These are phyloP conservation scores for Lactarius deliciosus DNA, from an alignment of 768 basidiomycete species.

Conservation along the genomic window DNA sequence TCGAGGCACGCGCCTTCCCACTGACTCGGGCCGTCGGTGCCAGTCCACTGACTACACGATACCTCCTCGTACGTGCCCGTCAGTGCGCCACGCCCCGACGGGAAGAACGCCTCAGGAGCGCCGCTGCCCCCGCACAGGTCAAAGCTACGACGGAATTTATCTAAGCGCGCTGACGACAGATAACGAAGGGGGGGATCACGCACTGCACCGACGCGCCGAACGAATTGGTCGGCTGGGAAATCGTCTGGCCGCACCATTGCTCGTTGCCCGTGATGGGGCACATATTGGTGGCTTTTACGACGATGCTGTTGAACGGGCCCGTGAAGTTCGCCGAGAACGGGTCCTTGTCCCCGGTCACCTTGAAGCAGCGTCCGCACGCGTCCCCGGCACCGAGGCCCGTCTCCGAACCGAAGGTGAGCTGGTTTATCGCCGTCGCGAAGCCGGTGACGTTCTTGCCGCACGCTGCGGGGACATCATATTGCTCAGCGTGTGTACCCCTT, in stretches of 20 bases:
- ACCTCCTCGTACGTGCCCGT: constrained; percentile 55
- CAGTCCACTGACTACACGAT: constrained; percentile 56
- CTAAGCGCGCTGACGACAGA: neutral
- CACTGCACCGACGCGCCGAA: constrained; percentile 51
- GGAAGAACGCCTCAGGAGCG: constrained; percentile 51
- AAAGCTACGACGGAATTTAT: neutral
- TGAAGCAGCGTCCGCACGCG: constrained; percentile 63
- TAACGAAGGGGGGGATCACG: constrained; percentile 27
- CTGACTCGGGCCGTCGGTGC: constrained; percentile 46
- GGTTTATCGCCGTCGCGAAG: constrained; percentile 56
- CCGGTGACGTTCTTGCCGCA: constrained; percentile 53
- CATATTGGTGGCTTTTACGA: constrained; percentile 50
- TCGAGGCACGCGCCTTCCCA: constrained; percentile 53
- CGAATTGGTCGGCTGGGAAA: constrained; percentile 43
- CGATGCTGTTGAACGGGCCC: constrained; percentile 54
- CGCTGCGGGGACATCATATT: constrained; percentile 34
- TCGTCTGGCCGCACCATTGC: constrained; percentile 56
- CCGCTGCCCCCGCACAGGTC: neutral
- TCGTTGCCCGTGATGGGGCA: constrained; percentile 50
- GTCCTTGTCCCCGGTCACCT: constrained; percentile 48
- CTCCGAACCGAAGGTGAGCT: constrained; percentile 53
- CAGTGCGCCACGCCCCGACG: constrained; percentile 51
- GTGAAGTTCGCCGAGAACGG: constrained; percentile 51
- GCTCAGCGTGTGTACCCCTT: neutral
- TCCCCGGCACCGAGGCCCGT: constrained; percentile 56